Evolutionary conservation across 768 basidiomycete genomes (phyloP).

Genomic region (Nidularia sp.): DNA sequence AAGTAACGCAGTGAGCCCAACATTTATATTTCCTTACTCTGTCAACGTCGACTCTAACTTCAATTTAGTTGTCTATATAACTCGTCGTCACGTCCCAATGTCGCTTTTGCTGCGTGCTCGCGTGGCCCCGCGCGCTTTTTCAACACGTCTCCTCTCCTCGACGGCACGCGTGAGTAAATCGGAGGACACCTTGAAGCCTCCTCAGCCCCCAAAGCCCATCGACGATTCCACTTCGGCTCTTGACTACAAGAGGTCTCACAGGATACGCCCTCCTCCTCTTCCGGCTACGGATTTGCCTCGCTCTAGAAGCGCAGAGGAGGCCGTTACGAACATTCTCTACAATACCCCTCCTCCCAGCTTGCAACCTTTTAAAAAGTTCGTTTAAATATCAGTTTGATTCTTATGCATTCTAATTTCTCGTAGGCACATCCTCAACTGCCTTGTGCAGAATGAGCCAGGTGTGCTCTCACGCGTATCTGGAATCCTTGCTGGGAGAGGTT

Average conservation of each 20-base stretch:
- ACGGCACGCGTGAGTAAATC: conserved; percentile 24
- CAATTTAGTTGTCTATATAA: background rate
- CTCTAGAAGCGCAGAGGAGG: conserved; percentile 85
- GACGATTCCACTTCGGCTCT: conserved; percentile 94
- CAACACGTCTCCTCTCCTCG: conserved; percentile 33
- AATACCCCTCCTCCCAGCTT: conserved; percentile 90
- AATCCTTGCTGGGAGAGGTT: conserved; percentile 93
- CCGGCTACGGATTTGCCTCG: conserved; percentile 85
- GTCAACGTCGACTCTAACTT: background rate
- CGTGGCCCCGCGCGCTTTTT: conserved; percentile 17
- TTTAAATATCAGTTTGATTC: conserved; percentile 8
- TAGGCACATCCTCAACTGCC: conserved; percentile 94
- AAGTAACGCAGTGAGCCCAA: conserved; percentile 2
- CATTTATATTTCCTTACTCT: background rate
- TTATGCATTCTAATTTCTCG: conserved; percentile 6
- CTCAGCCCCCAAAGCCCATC: conserved; percentile 75
- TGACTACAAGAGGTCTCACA: conserved; percentile 81
- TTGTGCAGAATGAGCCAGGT: conserved; percentile 99
- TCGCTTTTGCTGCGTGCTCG: conserved; percentile 27
- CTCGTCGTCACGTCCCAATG: conserved; percentile 1
- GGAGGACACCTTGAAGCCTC: conserved; percentile 31
- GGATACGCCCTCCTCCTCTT: conserved; percentile 74
- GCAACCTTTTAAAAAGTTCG: conserved; percentile 90
- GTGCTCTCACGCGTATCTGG: conserved; percentile 98
- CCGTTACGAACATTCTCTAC: conserved; percentile 96